Base-by-base conservation (phyloP, 768 basidiomycete species). In the Macrolepiota dolichaula region DNA sequence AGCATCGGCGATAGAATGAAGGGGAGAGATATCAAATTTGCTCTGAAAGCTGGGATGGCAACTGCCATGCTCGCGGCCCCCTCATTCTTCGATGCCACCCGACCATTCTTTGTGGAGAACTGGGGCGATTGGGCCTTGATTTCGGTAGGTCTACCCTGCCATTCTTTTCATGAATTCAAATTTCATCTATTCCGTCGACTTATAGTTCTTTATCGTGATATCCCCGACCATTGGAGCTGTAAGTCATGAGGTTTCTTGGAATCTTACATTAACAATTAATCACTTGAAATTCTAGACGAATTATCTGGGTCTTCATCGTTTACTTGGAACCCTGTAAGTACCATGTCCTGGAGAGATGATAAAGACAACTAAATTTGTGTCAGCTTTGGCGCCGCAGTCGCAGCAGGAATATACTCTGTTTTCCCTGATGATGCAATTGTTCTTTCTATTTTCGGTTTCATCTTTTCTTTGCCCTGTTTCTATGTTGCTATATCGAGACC, bases 61-160 rank as follows among this genome's bases (percentile, higher is more conserved):
- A 86, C 87, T 46, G 90, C 92, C 0, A 73, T 97, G 25, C 77
- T 98, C 3, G 89, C 95, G 0, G 81, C 89, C 0, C 95, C 96
- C 1, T 96, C 96, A 0, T 98, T 96, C 73, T 87, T 92, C 62
- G 89, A 91, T 56, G 63, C 72, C 17, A 95, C 91, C 0, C 79
- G 95, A 25, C 88, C 87, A 4, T 72, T 85, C 3, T 98, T 97
- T 68, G 77, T 92, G 46, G 82, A 87, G 51, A 94, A 89, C 66
- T 84, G 87, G 67, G 96, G 96, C 37, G 94, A 98, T 74, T 99
- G 96, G 96, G 94, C 94, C 1, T 76, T 99, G 68, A 92, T 98
- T 56, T 95, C 95, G 49, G 94, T 92, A 63, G 69, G 83, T 76
- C 27, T 58, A 35, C 57, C 59, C 37, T 40, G 44, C 35, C 2